Evolutionary conservation across 1,284 basidiomycete species (phyloP).

Genomic region (Porodaedalea pini): DNA sequence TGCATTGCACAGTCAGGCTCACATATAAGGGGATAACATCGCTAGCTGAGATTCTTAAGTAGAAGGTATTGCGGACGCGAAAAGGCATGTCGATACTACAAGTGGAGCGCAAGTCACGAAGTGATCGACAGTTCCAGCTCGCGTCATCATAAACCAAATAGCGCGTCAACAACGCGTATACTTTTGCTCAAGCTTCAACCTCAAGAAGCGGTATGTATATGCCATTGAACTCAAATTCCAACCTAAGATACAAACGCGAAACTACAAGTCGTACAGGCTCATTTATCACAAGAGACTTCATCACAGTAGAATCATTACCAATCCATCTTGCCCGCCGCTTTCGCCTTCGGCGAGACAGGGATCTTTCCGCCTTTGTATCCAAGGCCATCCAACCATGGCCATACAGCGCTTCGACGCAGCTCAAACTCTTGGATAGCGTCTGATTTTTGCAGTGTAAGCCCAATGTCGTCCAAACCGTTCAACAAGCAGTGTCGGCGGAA

Average conservation of each 20-base stretch:
- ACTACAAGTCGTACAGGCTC: background rate
- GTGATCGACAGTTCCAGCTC: background rate
- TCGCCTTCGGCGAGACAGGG: conserved; percentile 41
- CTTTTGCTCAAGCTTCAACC: background rate
- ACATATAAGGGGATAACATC: conserved; percentile 71
- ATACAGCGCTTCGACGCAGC: conserved; percentile 64
- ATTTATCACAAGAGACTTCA: background rate
- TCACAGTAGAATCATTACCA: conserved; percentile 50
- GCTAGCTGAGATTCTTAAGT: conserved; percentile 63
- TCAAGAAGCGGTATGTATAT: background rate
- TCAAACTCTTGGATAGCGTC: conserved; percentile 75
- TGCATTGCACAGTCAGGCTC: conserved; percentile 24
- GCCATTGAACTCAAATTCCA: background rate
- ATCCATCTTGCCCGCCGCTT: conserved; percentile 52
- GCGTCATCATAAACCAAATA: conserved; percentile 1
- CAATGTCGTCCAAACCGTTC: conserved; percentile 93
- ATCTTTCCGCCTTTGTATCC: conserved; percentile 81
- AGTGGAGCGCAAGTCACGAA: background rate
- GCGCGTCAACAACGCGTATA: conserved; percentile 14
- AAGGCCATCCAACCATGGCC: conserved; percentile 95
- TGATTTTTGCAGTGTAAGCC: conserved; percentile 80
- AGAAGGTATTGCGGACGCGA: conserved; percentile 60
- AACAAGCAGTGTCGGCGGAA: conserved; percentile 91
- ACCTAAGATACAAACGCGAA: background rate
- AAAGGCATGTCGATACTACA: conserved; percentile 39